A percentile compares a stretch with the other conserved stretches of the same genome.
phyloP scores from a whole-genome alignment of 2,329 filamentous ascomycete genomes.

The Chrysosporium queenslandicum region DNA sequence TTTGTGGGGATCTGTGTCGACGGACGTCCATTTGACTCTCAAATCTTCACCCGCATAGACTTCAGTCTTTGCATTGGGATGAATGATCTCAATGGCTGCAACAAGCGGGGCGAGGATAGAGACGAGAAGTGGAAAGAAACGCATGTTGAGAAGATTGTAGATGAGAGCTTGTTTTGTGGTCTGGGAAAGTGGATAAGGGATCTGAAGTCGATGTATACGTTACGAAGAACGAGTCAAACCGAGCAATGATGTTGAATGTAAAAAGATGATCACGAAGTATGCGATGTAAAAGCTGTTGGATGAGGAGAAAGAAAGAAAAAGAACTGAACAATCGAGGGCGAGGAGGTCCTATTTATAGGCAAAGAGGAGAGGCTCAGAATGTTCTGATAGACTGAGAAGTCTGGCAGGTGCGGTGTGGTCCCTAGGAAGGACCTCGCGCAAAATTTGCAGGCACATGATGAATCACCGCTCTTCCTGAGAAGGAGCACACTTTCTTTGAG shows the following conservation, averaged over 20 bases:
- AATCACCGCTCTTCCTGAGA: neutral
- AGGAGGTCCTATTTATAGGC: neutral
- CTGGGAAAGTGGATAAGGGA: neutral
- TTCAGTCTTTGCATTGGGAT: conserved; percentile 31
- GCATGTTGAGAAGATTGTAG: conserved; percentile 9
- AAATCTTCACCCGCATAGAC: conserved; percentile 29
- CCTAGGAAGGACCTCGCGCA: neutral
- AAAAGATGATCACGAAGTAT: neutral
- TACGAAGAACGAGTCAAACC: neutral
- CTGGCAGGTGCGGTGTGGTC: neutral
- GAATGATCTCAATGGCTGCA: conserved; percentile 21
- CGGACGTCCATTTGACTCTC: conserved; percentile 31
- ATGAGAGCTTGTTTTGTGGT: neutral
- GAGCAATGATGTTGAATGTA: neutral
- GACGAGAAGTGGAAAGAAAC: conserved; percentile 14
- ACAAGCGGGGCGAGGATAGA: conserved; percentile 17
- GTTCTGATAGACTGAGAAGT: neutral
- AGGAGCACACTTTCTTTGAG: neutral
- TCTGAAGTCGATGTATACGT: neutral
- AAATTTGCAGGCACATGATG: neutral
- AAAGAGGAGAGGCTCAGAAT: neutral
- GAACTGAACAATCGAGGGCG: neutral
- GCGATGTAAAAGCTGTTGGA: conserved; percentile 8
- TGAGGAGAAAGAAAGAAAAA: neutral
- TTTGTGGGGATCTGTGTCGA: conserved; percentile 34